These are phyloP conservation scores for Bolboschoenus planiculmis DNA, from an alignment of 176 grass and related monocot species.

Conservation along the genomic window DNA sequence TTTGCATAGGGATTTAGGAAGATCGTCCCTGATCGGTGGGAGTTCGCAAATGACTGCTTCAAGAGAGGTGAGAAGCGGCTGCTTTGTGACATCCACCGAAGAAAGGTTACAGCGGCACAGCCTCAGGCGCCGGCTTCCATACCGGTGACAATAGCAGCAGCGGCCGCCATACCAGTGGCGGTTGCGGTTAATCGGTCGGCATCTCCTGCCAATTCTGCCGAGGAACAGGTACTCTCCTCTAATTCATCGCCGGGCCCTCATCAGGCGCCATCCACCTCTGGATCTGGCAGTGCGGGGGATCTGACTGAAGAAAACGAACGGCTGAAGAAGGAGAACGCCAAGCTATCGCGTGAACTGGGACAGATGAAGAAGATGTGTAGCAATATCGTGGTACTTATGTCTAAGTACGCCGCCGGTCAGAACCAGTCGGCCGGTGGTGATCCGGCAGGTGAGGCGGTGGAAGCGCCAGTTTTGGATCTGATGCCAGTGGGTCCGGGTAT, in stretches of 20 bases:
- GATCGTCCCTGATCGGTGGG: slow-evolving; percentile 73
- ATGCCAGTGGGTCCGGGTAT: slow-evolving; percentile 33
- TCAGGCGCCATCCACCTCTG: slow-evolving; percentile 24
- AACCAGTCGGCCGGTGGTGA: slow-evolving; percentile 13
- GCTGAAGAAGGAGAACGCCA: slow-evolving; percentile 53
- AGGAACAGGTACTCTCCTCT: slow-evolving; percentile 69
- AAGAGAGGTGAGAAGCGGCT: slow-evolving; percentile 46
- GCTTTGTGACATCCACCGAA: slow-evolving; percentile 60
- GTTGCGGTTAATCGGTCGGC: slow-evolving; percentile 24
- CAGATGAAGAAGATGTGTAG: slow-evolving; percentile 89
- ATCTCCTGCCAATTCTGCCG: slow-evolving; percentile 41
- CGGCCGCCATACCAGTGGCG: slow-evolving; percentile 40
- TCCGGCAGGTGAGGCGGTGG: slow-evolving; percentile 13
- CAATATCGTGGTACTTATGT: slow-evolving; percentile 75
- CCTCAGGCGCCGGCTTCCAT: not conserved
- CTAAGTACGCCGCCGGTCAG: slow-evolving; percentile 45
- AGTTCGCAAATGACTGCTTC: slow-evolving; percentile 88
- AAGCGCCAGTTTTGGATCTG: slow-evolving; percentile 40
- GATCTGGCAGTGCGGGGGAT: slow-evolving; percentile 16
- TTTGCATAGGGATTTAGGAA: slow-evolving; percentile 63
- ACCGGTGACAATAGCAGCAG: not conserved
- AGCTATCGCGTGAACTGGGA: slow-evolving; percentile 51
- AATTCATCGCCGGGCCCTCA: slow-evolving; percentile 41
- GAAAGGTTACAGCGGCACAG: slow-evolving; percentile 35
- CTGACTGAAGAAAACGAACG: slow-evolving; percentile 56